Evolutionary conservation across 805 yeast genomes (phyloP).

Genomic region (Jamesozyma gamospora): DNA sequence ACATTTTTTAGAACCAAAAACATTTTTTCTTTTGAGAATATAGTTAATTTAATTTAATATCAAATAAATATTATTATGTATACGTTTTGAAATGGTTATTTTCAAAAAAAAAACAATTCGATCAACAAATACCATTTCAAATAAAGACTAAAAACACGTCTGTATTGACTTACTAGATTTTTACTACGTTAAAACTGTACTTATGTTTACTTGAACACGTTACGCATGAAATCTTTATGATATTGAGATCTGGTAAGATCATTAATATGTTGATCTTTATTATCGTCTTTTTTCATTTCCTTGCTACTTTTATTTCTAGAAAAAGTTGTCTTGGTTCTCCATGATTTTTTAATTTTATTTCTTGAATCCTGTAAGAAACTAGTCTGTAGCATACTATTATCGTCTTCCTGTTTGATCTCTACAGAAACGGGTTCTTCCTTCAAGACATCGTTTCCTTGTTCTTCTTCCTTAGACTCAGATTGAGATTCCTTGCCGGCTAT

Average conservation of each 20-base stretch:
- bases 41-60: not conserved
- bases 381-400: constrained; percentile 5
- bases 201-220: constrained; percentile 27
- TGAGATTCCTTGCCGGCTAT: too few species aligned
- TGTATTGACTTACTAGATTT: too few species aligned
- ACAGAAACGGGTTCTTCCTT: constrained; percentile 30
- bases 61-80: not conserved
- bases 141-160: too few species aligned
- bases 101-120: too few species aligned
- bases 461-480: constrained; percentile 11
- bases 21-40: too few species aligned
- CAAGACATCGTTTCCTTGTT: constrained; percentile 35
- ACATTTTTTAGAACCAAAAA: too few species aligned
- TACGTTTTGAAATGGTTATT: too few species aligned
- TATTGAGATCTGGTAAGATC: constrained; percentile 33
- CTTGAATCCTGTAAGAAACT: not conserved
- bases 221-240: constrained; percentile 35
- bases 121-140: too few species aligned
- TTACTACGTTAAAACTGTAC: too few species aligned
- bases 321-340: constrained; percentile 21
- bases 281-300: constrained; percentile 2
- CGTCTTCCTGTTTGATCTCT: constrained; percentile 18
- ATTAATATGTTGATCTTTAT: constrained; percentile 22
- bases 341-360: constrained; percentile 10
- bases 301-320: constrained; percentile 15